Conservation (phyloP, 2,329 filamentous ascomycete species). For the Talaromyces sp. region DNA sequence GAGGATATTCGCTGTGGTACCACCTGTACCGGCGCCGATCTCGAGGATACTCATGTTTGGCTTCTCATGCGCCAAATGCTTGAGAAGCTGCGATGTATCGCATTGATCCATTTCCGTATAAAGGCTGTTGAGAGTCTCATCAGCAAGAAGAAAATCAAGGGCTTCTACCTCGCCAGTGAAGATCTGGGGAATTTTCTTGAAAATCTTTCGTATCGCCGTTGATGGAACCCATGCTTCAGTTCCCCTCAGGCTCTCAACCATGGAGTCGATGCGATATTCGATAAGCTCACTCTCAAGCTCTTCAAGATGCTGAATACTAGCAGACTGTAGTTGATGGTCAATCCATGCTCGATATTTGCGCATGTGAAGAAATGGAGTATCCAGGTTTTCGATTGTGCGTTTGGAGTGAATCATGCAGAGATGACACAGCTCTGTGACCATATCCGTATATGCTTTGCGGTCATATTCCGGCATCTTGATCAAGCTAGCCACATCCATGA, state of each 20-base stretch:
- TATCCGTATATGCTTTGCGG: slow-evolving; percentile 5
- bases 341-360: slow-evolving; percentile 16
- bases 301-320: slow-evolving; percentile 3
- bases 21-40: slow-evolving; percentile 13
- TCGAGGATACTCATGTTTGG: slow-evolving; percentile 28
- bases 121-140: slow-evolving; percentile 14
- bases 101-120: slow-evolving; percentile 12
- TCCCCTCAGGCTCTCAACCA: slow-evolving; percentile 1
- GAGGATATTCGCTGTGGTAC: slow-evolving; percentile 27
- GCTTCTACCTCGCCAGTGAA: slow-evolving; percentile 17
- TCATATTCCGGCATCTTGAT: slow-evolving; percentile 12
- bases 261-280: background rate
- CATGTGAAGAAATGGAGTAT: slow-evolving; percentile 12
- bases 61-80: slow-evolving; percentile 24
- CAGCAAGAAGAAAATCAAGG: slow-evolving; percentile 22
- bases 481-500: slow-evolving; percentile 11
- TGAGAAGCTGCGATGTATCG: slow-evolving; percentile 14
- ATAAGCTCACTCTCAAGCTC: slow-evolving; percentile 3
- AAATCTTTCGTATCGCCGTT: slow-evolving; percentile 7
- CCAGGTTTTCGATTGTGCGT: background rate
- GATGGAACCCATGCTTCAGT: slow-evolving; percentile 2
- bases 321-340: slow-evolving; percentile 1
- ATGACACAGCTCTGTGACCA: slow-evolving; percentile 10
- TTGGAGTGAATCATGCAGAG: slow-evolving; percentile 18
- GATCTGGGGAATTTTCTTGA: slow-evolving; percentile 8